Evolutionary conservation across 371 early-diverging fungal species (phyloP).

Genomic region (Haplosporangium sp.): DNA sequence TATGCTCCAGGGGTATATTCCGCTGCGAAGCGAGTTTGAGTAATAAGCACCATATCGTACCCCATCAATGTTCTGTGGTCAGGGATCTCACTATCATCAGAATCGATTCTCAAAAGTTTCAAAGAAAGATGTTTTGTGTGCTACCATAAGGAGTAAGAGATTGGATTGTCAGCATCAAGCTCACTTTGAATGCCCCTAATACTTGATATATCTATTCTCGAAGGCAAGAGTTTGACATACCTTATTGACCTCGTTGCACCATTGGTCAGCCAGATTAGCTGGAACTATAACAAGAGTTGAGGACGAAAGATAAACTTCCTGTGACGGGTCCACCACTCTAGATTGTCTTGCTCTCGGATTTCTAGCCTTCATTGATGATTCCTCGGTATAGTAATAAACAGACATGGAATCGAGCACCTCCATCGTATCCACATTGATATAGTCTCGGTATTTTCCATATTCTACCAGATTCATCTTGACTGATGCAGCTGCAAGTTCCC

Average conservation of each 20-base stretch:
- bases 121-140: conserved; percentile 67
- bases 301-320: conserved; percentile 65
- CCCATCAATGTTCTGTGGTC: conserved; percentile 60
- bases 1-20: conserved; percentile 70
- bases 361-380: conserved; percentile 7
- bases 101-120: conserved; percentile 58
- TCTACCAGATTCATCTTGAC: conserved; percentile 57
- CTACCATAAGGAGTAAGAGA: conserved; percentile 19
- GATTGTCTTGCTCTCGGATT: conserved; percentile 29
- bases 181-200: not conserved
- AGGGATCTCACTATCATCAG: conserved; percentile 62
- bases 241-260: conserved; percentile 80
- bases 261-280: conserved; percentile 79
- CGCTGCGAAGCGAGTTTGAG: conserved; percentile 68
- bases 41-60: conserved; percentile 75
- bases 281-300: conserved; percentile 83
- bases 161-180: not conserved
- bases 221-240: conserved; percentile 12
- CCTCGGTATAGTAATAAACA: conserved; percentile 61
- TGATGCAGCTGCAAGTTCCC: conserved; percentile 56
- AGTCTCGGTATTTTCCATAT: conserved; percentile 56
- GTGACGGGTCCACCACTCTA: conserved; percentile 23
- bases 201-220: too few relatives aligned
- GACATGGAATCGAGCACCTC: conserved; percentile 56
- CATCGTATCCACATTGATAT: conserved; percentile 42